Conservation (phyloP, 192 early-diverging fungal genomes). For the Allomyces macrogynus region DNA sequence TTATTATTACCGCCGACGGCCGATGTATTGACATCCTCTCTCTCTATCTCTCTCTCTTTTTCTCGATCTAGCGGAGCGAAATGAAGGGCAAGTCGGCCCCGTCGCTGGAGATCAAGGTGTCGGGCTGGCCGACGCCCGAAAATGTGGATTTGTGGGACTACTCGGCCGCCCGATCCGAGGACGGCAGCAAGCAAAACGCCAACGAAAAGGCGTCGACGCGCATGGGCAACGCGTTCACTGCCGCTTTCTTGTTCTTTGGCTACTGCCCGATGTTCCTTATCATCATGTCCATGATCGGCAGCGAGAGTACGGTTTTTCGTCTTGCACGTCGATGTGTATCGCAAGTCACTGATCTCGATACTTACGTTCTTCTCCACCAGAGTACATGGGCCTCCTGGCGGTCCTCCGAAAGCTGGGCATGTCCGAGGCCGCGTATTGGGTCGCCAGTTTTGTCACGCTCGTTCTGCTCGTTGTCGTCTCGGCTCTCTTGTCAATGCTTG, state of each 20-base stretch:
- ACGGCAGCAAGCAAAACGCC: background rate
- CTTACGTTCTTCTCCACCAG: background rate
- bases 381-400: background rate
- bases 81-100: too few relatives aligned
- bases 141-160: background rate
- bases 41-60: too few relatives aligned
- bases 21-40: background rate
- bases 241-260: background rate
- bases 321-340: background rate
- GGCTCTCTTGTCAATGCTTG: background rate
- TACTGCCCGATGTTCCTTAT: background rate
- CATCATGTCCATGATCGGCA: background rate
- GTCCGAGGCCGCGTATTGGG: background rate
- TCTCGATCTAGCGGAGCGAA: background rate
- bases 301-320: background rate
- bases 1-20: background rate
- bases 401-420: background rate
- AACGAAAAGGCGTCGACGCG: background rate
- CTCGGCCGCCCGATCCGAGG: background rate
- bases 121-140: background rate
- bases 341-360: too few relatives aligned
- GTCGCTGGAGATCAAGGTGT: background rate
- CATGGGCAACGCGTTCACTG: background rate
- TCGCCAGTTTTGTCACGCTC: background rate
- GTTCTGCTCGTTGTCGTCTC: background rate